Evolutionary conservation across 495 filamentous ascomycete genomes (phyloP), one percentile per base, ranked within the genome.

Genomic region (Neurospora sp.): DNA sequence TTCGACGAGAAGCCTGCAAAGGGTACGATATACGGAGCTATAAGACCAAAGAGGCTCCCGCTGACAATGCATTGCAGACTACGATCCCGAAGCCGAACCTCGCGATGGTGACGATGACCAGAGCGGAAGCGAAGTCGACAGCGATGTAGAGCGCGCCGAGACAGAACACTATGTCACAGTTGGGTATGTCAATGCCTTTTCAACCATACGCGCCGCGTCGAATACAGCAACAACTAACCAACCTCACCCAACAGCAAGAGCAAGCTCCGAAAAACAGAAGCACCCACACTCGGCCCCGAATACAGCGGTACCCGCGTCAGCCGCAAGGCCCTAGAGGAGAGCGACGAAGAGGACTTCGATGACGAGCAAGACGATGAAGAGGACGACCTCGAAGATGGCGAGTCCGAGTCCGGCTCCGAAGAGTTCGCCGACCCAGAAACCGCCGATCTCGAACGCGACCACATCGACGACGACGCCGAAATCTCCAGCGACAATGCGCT

Each of bases 91-190:
- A 84, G 90, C 91, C 76, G 87, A 90, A 69, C 88, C 86, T 20
- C 85, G 80, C 40, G 84, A 82, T 11, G 85, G 80, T 69, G 79
- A 82, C 69, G 84, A 84, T 31, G 48, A 59, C 27, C 11, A 59
- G 31, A 90, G 87, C 75, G 88, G 86, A 39, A 88, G 87, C 22
- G 89, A 89, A 18, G 85, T 79, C 37, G 80, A 89, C 75, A 66
- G 53, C 27, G 53, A 66, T 7, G 53, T 66, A 35, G 86, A 86
- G 14, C 81, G 81, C 78, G 86, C 74, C 80, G 89, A 78, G 22
- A 89, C 93, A 18, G 95, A 96, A 74, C 95, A 99, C 77, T 99
- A 99, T 79, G 86, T 90, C 35, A 81, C 87, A 72, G 92, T 97
- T 77, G 91, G 91, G 91, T 94, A 86, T 68, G 77, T 73, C 44